Base-by-base conservation (phyloP, 2,329 filamentous ascomycete genomes). In the Colletotrichum kahawae region DNA sequence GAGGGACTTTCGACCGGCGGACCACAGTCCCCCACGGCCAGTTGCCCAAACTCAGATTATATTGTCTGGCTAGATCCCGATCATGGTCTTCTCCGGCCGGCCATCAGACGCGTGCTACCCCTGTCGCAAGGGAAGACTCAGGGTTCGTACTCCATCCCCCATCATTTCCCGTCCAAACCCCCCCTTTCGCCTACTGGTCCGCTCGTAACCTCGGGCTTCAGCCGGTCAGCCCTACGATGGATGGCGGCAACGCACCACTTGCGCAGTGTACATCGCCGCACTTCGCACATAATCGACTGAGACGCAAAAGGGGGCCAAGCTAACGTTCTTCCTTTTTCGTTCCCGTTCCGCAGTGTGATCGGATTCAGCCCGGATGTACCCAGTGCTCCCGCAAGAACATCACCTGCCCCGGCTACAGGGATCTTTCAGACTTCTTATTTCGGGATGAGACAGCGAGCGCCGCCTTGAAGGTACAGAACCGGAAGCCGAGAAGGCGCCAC, bases 11-110 rank as follows among this genome's bases (percentile, higher is more conserved):
- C 51, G 67, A 48, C 38, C 38, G 14, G 36, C 59, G 51, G 33
- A 33, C 67, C 48, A 63, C 51, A 43, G n/a, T 59, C 59, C 36
- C 54, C 67, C 59, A 29, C 24, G 33, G 34, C 36, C 24, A 63
- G 8, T 27, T 33, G 34, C 9, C 21, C 60, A 24, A 43, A 43
- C 33, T 60, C 51, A 21, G 12, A 29, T 14, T 14, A n/a, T 68
- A 38, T 13, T 31, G 38, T 54, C 38, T 10, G 48, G 7, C 27
- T 16, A 67, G 21, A 14, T 51, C 9, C 38, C 33, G 18, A 69
- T 18, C 81, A 79, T 81, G 79, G 80, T 84, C 12, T 81, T 81
- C 38, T 80, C 79, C 33, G 80, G 80, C 36, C 78, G 77, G 16
- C 80, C 80, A 8, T 82, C 80, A 31, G 79, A 79, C 3, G 80